Evolutionary conservation across 2,329 filamentous ascomycete genomes (phyloP), one percentile per base, ranked within the genome.

Genomic region (Alternaria triticimaculans): DNA sequence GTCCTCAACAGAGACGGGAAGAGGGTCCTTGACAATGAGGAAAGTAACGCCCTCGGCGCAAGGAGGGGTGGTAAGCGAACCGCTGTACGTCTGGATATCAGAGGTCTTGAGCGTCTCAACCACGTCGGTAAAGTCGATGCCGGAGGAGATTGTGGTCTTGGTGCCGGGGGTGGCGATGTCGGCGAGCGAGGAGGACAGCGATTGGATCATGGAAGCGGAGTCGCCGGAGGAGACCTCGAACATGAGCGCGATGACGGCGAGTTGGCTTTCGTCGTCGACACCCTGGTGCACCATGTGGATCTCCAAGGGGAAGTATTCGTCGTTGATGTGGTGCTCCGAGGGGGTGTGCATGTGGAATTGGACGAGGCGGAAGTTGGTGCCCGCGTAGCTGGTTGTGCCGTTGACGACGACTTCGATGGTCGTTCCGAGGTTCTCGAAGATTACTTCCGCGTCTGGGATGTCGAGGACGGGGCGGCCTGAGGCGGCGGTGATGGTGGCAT

Each of bases 271-370:
- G 56, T 79, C 77, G 62, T 75, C 78, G 12, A 81, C 78, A 14
- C 80, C 81, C 72, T 85, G 80, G 73, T 87, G 88, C 44, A 89
- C 87, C 82, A 89, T 87, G 79, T 90, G 88, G 78, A 85, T 76
- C 75, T 86, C 82, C 75, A 72, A 82, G 67, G 73, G 82, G 68
- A 78, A 83, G 71, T 82, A 81, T 66, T 85, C 82, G n/a, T 80
- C 78, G 58, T 79, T 74, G 60, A 88, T 79, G 50, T 84, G 82
- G 69, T 89, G 87, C 80, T 89, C 87, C 46, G 85, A 86, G 0
- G 87, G 87, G 0, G 86, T 85, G 72, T 89, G 87, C 78, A 89
- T 87, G 76, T 89, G 87, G 78, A 88, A 88, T 68, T 89, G 87
- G 50, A 77, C 78, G 14, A 88, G 79, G 0, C 67, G 71, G 74